Conservation (phyloP, 2,329 filamentous ascomycete species). For the Botrytis pseudocinerea region DNA sequence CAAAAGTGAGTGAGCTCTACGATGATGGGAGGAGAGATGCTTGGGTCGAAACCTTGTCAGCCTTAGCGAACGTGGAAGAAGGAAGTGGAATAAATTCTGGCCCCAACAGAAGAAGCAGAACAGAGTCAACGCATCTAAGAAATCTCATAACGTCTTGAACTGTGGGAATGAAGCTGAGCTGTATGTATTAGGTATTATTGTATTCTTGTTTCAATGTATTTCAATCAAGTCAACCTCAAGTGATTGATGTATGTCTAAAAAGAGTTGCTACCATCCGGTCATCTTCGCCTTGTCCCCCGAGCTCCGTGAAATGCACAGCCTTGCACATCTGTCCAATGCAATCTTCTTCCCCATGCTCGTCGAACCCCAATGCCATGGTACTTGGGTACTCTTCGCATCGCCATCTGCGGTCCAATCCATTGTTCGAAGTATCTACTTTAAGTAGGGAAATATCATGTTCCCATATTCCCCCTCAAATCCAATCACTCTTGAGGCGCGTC, state of each 20-base stretch:
- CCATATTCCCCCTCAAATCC: not conserved
- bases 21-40: slow-evolving; percentile 12
- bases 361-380: not conserved
- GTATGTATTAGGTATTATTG: not conserved
- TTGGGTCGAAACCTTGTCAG: slow-evolving; percentile 22
- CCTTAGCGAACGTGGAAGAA: slow-evolving; percentile 25
- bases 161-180: not conserved
- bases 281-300: not conserved
- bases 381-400: not conserved
- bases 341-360: not conserved
- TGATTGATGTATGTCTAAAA: not conserved
- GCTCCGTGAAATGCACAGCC: slow-evolving; percentile 11
- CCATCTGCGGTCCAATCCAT: not conserved
- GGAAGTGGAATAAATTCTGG: slow-evolving; percentile 14
- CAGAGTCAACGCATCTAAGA: not conserved
- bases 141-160: not conserved
- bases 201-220: not conserved
- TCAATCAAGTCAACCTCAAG: not conserved
- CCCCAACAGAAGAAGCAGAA: not conserved
- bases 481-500: not conserved
- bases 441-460: not conserved
- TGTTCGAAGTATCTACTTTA: not conserved
- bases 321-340: not conserved
- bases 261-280: not conserved
- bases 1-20: slow-evolving; percentile 11